Conservation (phyloP, 352 stramenopile species). For the Phytophthora pisi region DNA sequence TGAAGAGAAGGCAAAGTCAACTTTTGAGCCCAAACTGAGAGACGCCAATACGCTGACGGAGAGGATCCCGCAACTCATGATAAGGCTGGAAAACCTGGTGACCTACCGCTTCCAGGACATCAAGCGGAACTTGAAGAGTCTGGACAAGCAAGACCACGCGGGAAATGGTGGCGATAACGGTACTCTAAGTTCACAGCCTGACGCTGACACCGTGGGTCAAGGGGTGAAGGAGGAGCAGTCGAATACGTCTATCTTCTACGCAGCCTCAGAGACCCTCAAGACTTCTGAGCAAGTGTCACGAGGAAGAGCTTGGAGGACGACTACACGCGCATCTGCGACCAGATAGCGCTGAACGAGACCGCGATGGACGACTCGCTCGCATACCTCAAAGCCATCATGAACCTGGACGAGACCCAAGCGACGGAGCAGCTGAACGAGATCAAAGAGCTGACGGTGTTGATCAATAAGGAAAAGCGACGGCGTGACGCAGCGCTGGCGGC, state of each 20-base stretch:
- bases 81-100: not conserved
- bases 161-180: not conserved
- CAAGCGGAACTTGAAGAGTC: not conserved
- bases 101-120: not conserved
- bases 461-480: constrained; percentile 5
- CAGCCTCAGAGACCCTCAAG: not conserved
- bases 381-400: constrained; percentile 8
- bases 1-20: not conserved
- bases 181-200: not conserved
- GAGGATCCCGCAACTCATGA: not conserved
- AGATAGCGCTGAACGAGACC: constrained; percentile 14
- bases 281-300: not conserved
- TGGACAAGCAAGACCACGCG: not conserved
- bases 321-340: constrained; percentile 13
- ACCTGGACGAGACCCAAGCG: not conserved
- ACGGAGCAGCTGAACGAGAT: constrained; percentile 4
- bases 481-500: constrained; percentile 2
- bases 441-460: constrained; percentile 1
- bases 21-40: not conserved
- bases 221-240: not conserved
- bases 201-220: not conserved
- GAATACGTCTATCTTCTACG: not conserved
- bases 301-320: constrained; percentile 14
- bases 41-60: not conserved
- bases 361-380: constrained; percentile 12